phyloP scores from a whole-genome alignment of 2,329 filamentous ascomycete genomes.

The Aaosphaeria pasadenensis region DNA sequence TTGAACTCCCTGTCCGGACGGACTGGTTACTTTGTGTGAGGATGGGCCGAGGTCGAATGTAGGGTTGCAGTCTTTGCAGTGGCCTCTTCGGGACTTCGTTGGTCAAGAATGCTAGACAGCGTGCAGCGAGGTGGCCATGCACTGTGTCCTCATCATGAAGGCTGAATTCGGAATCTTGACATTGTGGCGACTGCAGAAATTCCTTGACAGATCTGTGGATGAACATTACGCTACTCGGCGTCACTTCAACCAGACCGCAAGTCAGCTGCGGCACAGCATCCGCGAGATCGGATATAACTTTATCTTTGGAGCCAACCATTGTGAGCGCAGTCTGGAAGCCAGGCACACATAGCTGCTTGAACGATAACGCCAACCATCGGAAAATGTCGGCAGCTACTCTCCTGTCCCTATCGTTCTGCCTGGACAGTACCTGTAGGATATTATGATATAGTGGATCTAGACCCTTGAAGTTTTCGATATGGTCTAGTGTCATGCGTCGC shows the following conservation, averaged over 20 bases:
- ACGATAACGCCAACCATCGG: conserved; percentile 22
- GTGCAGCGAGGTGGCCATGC: conserved; percentile 25
- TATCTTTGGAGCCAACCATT: conserved; percentile 6
- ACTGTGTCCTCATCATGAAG: conserved; percentile 19
- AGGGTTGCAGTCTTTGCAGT: conserved; percentile 13
- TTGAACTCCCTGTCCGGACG: conserved; percentile 20
- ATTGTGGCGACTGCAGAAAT: conserved; percentile 17
- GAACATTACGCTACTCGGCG: conserved; percentile 15
- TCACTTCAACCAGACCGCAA: conserved; percentile 22
- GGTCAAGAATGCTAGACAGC: conserved; percentile 26
- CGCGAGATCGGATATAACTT: conserved; percentile 5
- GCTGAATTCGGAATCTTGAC: conserved; percentile 19
- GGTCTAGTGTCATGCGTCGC: conserved; percentile 14
- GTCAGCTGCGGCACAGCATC: conserved; percentile 20
- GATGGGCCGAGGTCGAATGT: conserved; percentile 5
- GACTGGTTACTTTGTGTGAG: conserved; percentile 17
- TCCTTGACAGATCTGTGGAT: conserved; percentile 22
- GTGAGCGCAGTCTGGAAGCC: conserved; percentile 20
- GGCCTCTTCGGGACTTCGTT: conserved; percentile 25
- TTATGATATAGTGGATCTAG: conserved; percentile 18
- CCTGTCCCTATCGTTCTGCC: conserved; percentile 15
- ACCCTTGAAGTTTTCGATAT: conserved; percentile 14
- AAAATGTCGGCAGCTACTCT: conserved; percentile 18
- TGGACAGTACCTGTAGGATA: conserved; percentile 18
- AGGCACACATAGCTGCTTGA: conserved; percentile 15